These are phyloP conservation scores for Gastrolobium bilobum DNA, from an alignment of 306 rosid species.

Conservation along the genomic window DNA sequence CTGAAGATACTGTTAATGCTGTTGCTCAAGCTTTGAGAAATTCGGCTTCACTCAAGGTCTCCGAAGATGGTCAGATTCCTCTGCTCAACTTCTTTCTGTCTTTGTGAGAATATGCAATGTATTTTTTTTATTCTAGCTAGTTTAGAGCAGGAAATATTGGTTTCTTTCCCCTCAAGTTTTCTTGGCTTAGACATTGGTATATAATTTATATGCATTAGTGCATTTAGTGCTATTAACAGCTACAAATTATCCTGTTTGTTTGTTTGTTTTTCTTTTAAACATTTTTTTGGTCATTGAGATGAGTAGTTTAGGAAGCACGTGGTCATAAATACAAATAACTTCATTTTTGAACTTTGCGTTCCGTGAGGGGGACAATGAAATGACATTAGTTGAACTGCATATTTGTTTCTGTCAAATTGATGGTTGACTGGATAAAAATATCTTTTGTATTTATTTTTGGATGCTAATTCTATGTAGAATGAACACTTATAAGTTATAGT, in stretches of 20 bases:
- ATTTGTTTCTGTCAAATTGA: conserved; percentile 3
- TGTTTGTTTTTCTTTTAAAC: not conserved
- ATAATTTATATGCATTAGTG: not conserved
- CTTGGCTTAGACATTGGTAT: not conserved
- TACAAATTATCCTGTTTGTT: not conserved
- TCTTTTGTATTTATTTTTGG: not conserved
- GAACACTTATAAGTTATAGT: not conserved
- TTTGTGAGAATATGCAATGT: not conserved
- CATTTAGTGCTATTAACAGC: not conserved
- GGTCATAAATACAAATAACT: not conserved
- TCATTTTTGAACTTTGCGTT: conserved; percentile 10
- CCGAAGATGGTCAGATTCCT: conserved; percentile 81
- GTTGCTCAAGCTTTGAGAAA: conserved; percentile 77
- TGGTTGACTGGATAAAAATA: not conserved
- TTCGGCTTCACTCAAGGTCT: conserved; percentile 69
- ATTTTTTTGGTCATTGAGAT: not conserved
- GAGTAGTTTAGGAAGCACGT: not conserved
- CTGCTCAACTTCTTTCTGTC: not conserved
- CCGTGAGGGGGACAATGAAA: not conserved
- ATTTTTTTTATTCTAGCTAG: not conserved
- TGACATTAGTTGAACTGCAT: not conserved
- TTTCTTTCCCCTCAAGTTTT: not conserved
- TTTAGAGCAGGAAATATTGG: not conserved
- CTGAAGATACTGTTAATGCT: conserved; percentile 64
- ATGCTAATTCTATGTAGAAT: conserved; percentile 8